Evolutionary conservation across 148 eudicot genomes (phyloP).

Genomic region (Rhododendron kiyosumense): DNA sequence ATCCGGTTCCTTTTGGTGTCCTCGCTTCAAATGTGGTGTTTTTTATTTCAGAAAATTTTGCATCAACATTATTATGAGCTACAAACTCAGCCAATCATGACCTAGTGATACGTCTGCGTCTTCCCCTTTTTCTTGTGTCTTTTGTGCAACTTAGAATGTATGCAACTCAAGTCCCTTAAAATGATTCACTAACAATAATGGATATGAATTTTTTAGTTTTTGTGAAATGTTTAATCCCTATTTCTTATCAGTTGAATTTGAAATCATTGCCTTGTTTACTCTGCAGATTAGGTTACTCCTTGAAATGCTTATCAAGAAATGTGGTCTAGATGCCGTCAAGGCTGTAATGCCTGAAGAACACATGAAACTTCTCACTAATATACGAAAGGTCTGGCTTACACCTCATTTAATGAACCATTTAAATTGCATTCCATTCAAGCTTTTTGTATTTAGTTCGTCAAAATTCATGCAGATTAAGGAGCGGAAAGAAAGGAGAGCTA

Average conservation of each 20-base stretch:
- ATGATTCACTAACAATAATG: neutral
- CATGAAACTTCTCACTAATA: slow-evolving; percentile 91
- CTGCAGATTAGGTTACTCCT: slow-evolving; percentile 72
- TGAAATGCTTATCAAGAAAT: slow-evolving; percentile 95
- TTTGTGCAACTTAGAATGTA: no score
- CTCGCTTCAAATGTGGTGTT: neutral
- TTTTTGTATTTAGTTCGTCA: neutral
- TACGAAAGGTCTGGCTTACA: slow-evolving; percentile 61
- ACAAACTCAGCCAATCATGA: neutral
- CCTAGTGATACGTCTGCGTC: neutral
- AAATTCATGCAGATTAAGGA: slow-evolving; percentile 64
- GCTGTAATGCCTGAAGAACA: slow-evolving; percentile 97
- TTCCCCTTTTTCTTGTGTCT: neutral
- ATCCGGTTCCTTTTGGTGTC: neutral
- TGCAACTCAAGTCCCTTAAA: neutral
- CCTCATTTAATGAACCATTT: neutral
- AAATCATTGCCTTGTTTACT: neutral
- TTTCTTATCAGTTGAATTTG: neutral
- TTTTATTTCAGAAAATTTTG: neutral
- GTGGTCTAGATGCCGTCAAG: slow-evolving; percentile 91
- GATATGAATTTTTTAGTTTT: neutral
- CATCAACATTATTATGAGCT: neutral
- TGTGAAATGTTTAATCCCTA: neutral
- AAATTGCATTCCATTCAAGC: neutral
- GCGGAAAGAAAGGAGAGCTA: slow-evolving; percentile 61